Base-by-base conservation (phyloP, 768 basidiomycete genomes). In the Hygrophoropsis aurantiaca region DNA sequence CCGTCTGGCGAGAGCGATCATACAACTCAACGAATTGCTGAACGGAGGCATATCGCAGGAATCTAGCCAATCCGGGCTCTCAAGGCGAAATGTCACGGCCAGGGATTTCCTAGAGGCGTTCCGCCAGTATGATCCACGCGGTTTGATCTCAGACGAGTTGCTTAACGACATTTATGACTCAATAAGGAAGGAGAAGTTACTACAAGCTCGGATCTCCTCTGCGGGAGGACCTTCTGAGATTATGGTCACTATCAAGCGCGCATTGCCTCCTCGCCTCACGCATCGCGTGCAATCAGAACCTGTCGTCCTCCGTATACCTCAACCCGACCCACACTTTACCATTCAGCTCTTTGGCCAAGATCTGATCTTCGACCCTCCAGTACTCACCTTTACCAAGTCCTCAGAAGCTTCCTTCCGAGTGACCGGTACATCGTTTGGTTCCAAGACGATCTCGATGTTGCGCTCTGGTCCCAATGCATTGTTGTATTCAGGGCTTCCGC, bases 271-370 rank as follows among this genome's bases (percentile, higher is more conserved):
- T 5, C 82, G 86, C 39, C 74, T 98, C 43, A 95, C 92, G 0
- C 91, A 92, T 69, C 87, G 90, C 59, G 70, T 84, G 10, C 89
- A 94, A 62, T 95, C 92, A 1, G 92, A 97, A 47, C 83, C 85
- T 10, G 84, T 97, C 60, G 81, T 87, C 40, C 76, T 99, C 53
- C 83, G 87, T 26, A 85, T 99, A 32, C 89, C 92, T 11, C 82
- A 86, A 42, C 74, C 84, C 4, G 97, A 99, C 64, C 78, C 88
- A n/a, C 70, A 82, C 25, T 80, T 99, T 51, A 77, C 73, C 18
- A 87, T 99, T 57, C 82, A 90, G 58, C 74, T 98, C 13, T 81
- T 84, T 46, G 95, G 97, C 8, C 87, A 93, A 60, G 93, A 91
- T 54, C 73, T 98, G 42, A 71, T 77, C 27, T 97, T 97, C 60